Base-by-base conservation (phyloP, 441 rosid genomes). In the Croton laevigatus region DNA sequence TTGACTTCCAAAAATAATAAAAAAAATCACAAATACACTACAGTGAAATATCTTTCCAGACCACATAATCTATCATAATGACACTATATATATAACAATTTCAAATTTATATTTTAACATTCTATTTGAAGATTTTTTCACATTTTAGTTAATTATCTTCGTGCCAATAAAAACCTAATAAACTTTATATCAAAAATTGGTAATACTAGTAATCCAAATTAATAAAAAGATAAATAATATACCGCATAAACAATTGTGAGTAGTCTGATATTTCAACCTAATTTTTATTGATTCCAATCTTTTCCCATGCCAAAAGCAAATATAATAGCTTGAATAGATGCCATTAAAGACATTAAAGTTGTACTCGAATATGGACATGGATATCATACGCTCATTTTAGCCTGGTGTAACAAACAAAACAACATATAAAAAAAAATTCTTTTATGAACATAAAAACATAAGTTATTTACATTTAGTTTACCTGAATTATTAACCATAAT, bases 311-410 rank as follows among this genome's bases (percentile, higher is more conserved):
- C 20, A 7, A 62, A 6, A 0, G 73, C 68, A 52, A 12, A 71
- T 20, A 51, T n/a, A 20, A 17, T 8, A 0, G 73, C 13, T 51
- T 71, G 73, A 3, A 62, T 38, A 38, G 73, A 8, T 13, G 68
- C 73, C 67, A 61, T 71, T 5, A 62, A 3, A 3, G 60, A 32
- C 62, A 51, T 62, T 10, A 79, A 59, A 0, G 86, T 81, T 57
- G 86, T 76, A 84, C 81, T 80, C 68, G 89, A 78, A 55, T 70
- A 82, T 3, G 69, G 76, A 60, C 74, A 81, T 65, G 88, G 88
- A 61, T 82, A 80, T 48, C 13, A 6, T 62, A 8, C 59, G 10
- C 48, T 61, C 73, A 70, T 70, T 61, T 70, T 70, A 7, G 73
- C 49, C 73, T 70, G 11, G 40, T 1, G 0, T 10, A 3, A 57